These are phyloP conservation scores for Geotrichum bryndzae DNA, from an alignment of 1,139 yeast species.

Conservation along the genomic window DNA sequence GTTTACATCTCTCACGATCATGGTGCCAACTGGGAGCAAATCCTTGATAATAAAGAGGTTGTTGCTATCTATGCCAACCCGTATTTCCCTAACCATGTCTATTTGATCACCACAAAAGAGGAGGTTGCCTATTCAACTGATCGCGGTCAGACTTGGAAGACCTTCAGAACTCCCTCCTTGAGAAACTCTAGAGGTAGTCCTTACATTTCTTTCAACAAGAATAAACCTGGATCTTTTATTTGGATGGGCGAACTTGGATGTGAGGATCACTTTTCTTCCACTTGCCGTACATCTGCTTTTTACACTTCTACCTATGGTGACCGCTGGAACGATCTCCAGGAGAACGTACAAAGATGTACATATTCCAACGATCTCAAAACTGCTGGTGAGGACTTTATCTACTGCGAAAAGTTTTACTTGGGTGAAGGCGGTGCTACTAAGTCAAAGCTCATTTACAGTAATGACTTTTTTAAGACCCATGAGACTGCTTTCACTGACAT, in stretches of 20 bases:
- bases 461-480: conserved; percentile 46
- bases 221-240: conserved; percentile 52
- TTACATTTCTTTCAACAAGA: conserved; percentile 53
- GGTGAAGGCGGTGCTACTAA: conserved; percentile 30
- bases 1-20: conserved; percentile 72
- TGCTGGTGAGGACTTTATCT: conserved; percentile 47
- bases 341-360: conserved; percentile 55
- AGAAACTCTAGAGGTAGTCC: conserved; percentile 36
- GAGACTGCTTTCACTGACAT: conserved; percentile 45
- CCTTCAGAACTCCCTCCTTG: conserved; percentile 47
- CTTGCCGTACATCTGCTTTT: conserved; percentile 55
- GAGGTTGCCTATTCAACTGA: conserved; percentile 54
- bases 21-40: conserved; percentile 54
- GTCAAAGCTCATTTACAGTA: conserved; percentile 44
- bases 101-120: conserved; percentile 48
- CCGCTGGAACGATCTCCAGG: conserved; percentile 48
- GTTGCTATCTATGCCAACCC: conserved; percentile 55
- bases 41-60: conserved; percentile 46
- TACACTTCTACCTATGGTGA: conserved; percentile 50
- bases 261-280: conserved; percentile 37
- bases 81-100: conserved; percentile 56
- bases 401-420: conserved; percentile 48
- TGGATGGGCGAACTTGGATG: conserved; percentile 65
- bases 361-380: conserved; percentile 51
- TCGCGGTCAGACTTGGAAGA: conserved; percentile 56